Base-by-base conservation (phyloP, 176 grass and related monocot genomes). In the Pontederia crassipes region DNA sequence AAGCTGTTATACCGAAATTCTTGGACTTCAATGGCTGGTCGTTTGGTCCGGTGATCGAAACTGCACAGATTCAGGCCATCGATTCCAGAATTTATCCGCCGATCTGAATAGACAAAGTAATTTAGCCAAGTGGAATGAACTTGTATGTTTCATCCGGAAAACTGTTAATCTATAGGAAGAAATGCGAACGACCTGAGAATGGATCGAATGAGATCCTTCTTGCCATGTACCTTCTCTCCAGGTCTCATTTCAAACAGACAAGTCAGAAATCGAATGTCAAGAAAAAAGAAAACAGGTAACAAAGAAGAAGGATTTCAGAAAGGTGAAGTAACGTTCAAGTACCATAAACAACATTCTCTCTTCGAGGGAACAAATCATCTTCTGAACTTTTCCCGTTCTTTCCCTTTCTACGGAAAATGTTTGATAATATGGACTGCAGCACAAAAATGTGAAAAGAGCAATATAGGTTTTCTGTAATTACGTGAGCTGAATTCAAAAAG, bases 341-440 rank as follows among this genome's bases (percentile, higher is more conserved):
- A 89, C 90, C 87, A 66, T 88, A 71, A 11, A 97, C 72, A 59
- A 91, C 32, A 40, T 40, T 78, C 60, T 97, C 87, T 0, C 79
- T 65, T 29, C 62, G 69, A 3, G 80, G 81, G 65, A 82, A 62
- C 46, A 87, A 45, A 56, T 82, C 78, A 61, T 82, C 88, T 12
- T 85, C 78, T 2, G 66, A 55, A 48, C 48, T 72, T 14, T 75
- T 65, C 63, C 56, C 51, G 57, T 61, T 72, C 67, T 86, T 85
- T 40, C 85, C 93, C 67, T 91, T 91, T 75, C 82, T 88, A 59
- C 87, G 68, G 59, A 97, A 97, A 58, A 97, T 90, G 63, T 59
- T 85, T 8, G 87, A 80, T 81, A 97, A 85, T 55, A 97, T 88
- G 10, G 93, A 97, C 93, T 95, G 57, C n/a, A 35, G 48, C 46